Evolutionary conservation across 208 protist genomes (phyloP), one percentile per base, ranked within the genome.

Genomic region (Crithidia thermophila): DNA sequence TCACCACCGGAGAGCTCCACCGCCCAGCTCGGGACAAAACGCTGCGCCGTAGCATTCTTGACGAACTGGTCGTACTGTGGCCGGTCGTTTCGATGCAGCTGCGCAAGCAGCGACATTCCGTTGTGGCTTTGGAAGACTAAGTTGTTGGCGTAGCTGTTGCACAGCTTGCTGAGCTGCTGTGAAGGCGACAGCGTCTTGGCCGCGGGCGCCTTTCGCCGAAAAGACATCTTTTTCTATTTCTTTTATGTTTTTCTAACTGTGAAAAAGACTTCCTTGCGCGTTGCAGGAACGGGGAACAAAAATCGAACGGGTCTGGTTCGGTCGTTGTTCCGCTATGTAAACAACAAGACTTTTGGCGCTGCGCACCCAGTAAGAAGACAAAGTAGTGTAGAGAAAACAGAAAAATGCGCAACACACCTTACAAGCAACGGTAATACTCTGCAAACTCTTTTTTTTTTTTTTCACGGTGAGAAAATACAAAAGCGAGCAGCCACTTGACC

Each of bases 61-160:
- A 62, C 64, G 63, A 94, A 94, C 37, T 87, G 75, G 2, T 85
- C 72, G 43, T 82, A 91, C 20, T 64, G 53, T 13, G 66, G 5
- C n/a, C 46, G 31, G 40, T 93, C 63, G 45, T 84, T 31, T n/a
- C 80, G 61, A 42, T 88, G 68, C 25, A 93, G 52, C 51, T 91
- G 83, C 3, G 75, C 69, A 10, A 91, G 55, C 25, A 96, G 63
- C n/a, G 68, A 60, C 40, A 90, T 72, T 20, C 87, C 76, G 75
- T 96, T 90, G 77, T 94, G 87, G n/a, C 73, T 66, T 50, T 96
- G 87, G 72, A 96, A 96, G n/a, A 79, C 67, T 28, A 88, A 43
- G 28, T 64, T 64, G 28, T 77, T 69, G 13, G 76, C 58, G 14
- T 39, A 63, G 10, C 64, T 63, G 71, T 94, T 96, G 34, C 79